These are phyloP conservation scores for Ogataea nakhonphanomensis DNA, from an alignment of 805 yeast genomes.

Conservation along the genomic window DNA sequence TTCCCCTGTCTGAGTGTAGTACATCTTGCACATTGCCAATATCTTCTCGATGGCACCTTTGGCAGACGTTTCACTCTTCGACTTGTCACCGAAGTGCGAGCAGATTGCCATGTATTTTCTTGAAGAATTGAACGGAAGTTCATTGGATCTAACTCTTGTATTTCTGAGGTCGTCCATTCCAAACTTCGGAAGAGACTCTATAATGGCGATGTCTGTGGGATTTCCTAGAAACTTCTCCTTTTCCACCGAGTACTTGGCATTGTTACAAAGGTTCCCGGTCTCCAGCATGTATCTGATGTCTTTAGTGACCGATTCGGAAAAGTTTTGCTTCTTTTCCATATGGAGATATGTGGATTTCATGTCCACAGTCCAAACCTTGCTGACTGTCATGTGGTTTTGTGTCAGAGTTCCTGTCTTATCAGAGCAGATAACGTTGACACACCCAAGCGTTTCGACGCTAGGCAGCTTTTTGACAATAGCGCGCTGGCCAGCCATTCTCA, in stretches of 20 bases:
- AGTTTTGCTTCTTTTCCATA: conserved; percentile 44
- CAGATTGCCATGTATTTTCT: conserved; percentile 91
- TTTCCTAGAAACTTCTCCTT: conserved; percentile 77
- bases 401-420: conserved; percentile 92
- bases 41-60: conserved; percentile 91
- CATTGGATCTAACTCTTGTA: conserved; percentile 57
- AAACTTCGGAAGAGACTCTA: conserved; percentile 69
- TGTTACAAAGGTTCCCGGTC: conserved; percentile 72
- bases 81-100: conserved; percentile 54
- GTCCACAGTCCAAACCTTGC: conserved; percentile 76
- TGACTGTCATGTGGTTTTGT: conserved; percentile 86
- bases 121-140: conserved; percentile 78
- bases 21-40: conserved; percentile 56
- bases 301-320: conserved; percentile 45
- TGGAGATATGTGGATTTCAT: conserved; percentile 36
- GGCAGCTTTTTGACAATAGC: conserved; percentile 95
- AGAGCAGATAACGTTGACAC: conserved; percentile 89
- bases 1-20: conserved; percentile 57
- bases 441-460: conserved; percentile 91
- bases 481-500: conserved; percentile 91
- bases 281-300: conserved; percentile 57
- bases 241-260: conserved; percentile 65
- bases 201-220: conserved; percentile 90
- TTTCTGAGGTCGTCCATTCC: conserved; percentile 69
- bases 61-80: conserved; percentile 58